Evolutionary conservation across 2,329 filamentous ascomycete species (phyloP), one percentile per base, ranked within the genome.

Genomic region (Plectosphaerella sp.): DNA sequence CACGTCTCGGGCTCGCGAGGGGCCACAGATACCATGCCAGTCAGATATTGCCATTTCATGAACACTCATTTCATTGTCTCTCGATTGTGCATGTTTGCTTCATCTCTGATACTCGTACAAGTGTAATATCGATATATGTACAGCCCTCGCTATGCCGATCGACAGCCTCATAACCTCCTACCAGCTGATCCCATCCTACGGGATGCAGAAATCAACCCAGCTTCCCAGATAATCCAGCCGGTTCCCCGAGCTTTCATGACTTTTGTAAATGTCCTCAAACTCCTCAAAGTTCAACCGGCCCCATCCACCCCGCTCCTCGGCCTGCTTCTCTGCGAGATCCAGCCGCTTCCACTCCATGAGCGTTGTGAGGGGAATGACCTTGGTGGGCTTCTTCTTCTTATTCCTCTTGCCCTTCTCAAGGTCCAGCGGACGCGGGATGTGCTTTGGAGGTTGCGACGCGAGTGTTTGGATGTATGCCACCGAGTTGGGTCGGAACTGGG

Each of bases 201-300:
- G 83, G 58, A 87, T 86, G 66, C 83, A 87, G 65, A 86, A 85
- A 65, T 97, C 92, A 68, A 97, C 89, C 93, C 93, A 97, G 61
- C 84, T 89, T 54, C 89, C 89, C 46, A 97, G 76, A 68, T 96
- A 93, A 59, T 89, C 88, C 55, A 92, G 76, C 50, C 86, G 73
- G 63, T 84, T 83, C 14, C 78, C 79, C 25, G 74, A 72, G 22
- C 83, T 82, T 58, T 86, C 81, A 57, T 84, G 79, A n/a, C 77
- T 76, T 59, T 84, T 82, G 72, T 94, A 90, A 48, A 87, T 85
- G 39, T 74, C 73, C 61, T 89, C 85, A 68, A 97, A 95, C 68
- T 97, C 94, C 1, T 80, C 77, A 58, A 86, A 92, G 63, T 72
- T 88, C 47, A 97, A 73, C 62, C 85, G 83, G 1, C 91, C 93